Base-by-base conservation (phyloP, 495 filamentous ascomycete genomes). In the Hypoxylon cercidicola region DNA sequence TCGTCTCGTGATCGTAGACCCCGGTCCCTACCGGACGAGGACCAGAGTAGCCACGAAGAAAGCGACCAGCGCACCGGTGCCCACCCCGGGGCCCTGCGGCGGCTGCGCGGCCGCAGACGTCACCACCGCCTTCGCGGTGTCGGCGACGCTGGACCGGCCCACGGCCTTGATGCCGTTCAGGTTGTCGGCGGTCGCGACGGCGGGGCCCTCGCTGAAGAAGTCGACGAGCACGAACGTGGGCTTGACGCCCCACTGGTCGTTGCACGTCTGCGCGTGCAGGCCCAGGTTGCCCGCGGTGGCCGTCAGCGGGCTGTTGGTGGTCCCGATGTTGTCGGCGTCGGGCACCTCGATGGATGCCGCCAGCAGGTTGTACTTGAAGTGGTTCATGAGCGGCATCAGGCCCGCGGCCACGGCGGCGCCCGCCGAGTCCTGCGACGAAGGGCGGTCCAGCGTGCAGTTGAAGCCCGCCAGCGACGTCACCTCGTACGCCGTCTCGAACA, bases 401-500 rank as follows among this genome's bases (percentile, higher is more conserved):
- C 76, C 77, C 0, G 68, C 62, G 0, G 61, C 32, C 28, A 85
- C 77, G 8, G 86, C 87, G 8, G 77, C 64, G 15, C 78, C 63
- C 4, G 80, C 75, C 8, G 81, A 71, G 40, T 78, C 65, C 28
- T 70, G 77, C 8, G 80, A 60, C 0, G 66, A 39, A 0, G 89
- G 89, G 0, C 89, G 83, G 67, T 91, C 83, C 39, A 90, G 81
- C 8, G 77, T 82, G 77, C 89, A 93, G 73, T 80, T 83, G 74
- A 83, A 84, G 45, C 67, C 72, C 3, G 71, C 60, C 3, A 77
- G 74, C 58, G 84, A 81, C 3, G 82, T 85, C 4, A 87, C 81
- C 52, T 87, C 86, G 70, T 78, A 93, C 12, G 87, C 73, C 0
- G 88, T 92, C 74, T 92, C 89, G 72, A 91, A 93, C 68, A 89